Conservation (phyloP, 2,329 filamentous ascomycete species). For the Coniochaeta pulveracea region DNA sequence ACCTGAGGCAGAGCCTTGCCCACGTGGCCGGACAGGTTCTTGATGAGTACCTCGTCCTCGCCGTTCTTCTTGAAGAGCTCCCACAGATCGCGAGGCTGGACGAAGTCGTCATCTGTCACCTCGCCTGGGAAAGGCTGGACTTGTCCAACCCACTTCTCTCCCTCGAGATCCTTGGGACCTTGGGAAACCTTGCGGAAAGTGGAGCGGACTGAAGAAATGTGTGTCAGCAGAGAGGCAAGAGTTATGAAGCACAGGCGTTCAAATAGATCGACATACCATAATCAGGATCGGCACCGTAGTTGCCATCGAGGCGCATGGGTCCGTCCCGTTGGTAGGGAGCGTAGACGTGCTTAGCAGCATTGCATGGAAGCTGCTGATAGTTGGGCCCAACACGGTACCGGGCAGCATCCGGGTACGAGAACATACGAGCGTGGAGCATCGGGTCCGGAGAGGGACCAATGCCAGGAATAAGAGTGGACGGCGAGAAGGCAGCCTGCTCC, state of each 20-base stretch:
- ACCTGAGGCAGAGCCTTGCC: constrained; percentile 1
- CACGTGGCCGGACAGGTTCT: constrained; percentile 1
- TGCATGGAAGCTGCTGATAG: constrained; percentile 44
- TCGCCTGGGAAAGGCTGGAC: background rate
- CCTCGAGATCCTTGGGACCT: background rate
- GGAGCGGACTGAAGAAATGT: background rate
- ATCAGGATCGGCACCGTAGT: constrained; percentile 32
- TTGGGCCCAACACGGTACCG: constrained; percentile 47
- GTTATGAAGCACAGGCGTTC: background rate
- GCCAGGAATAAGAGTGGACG: constrained; percentile 43
- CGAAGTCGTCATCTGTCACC: background rate
- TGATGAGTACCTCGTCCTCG: constrained; percentile 3
- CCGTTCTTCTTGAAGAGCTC: constrained; percentile 2
- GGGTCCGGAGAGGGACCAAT: constrained; percentile 41
- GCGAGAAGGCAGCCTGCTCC: constrained; percentile 47
- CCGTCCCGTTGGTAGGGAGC: constrained; percentile 28
- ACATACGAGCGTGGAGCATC: constrained; percentile 20
- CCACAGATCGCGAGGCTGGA: constrained; percentile 1
- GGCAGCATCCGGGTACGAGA: constrained; percentile 43
- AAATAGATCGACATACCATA: constrained; percentile 18
- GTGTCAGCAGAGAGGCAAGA: background rate
- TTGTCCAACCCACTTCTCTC: background rate
- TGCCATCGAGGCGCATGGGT: constrained; percentile 21
- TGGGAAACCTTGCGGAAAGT: background rate
- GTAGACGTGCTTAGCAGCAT: constrained; percentile 24